These are phyloP conservation scores for Fraxinus latifolia DNA, from an alignment of 305 asterid genomes.

Conservation along the genomic window DNA sequence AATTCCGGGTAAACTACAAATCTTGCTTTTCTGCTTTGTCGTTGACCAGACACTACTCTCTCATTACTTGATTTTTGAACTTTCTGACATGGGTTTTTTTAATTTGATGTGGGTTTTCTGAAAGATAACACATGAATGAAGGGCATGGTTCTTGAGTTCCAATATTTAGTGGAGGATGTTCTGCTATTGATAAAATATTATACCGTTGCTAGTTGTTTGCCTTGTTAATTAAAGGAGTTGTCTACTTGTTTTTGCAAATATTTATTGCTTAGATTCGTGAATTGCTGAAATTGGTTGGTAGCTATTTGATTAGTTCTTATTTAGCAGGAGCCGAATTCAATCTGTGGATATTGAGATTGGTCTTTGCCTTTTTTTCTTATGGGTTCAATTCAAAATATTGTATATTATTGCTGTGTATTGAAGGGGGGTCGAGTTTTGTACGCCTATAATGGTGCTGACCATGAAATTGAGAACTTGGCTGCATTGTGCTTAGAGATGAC, in stretches of 20 bases:
- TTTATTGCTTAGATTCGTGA: slow-evolving; percentile 21
- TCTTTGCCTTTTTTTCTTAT: slow-evolving; percentile 14
- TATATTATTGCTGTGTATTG: slow-evolving; percentile 58
- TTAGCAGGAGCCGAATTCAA: neutral
- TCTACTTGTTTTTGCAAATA: neutral
- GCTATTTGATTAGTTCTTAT: neutral
- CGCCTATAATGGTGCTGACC: slow-evolving; percentile 44
- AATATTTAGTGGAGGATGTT: slow-evolving; percentile 20
- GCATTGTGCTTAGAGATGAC: slow-evolving; percentile 57
- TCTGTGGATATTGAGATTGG: neutral
- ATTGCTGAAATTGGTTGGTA: neutral
- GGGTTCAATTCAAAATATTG: slow-evolving; percentile 37
- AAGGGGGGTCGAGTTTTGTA: slow-evolving; percentile 48
- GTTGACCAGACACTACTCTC: neutral
- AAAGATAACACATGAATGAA: neutral
- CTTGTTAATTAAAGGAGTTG: slow-evolving; percentile 18
- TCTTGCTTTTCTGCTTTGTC: neutral
- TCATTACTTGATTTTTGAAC: neutral
- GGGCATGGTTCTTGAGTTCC: slow-evolving; percentile 15
- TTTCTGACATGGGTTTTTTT: neutral
- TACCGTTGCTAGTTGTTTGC: slow-evolving; percentile 7
- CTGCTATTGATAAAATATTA: slow-evolving; percentile 21
- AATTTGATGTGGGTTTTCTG: neutral
- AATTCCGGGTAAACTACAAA: neutral
- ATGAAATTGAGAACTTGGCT: slow-evolving; percentile 54